Evolutionary conservation across 2,329 filamentous ascomycete species (phyloP).

Genomic region (Pestalotiopsis sp.): DNA sequence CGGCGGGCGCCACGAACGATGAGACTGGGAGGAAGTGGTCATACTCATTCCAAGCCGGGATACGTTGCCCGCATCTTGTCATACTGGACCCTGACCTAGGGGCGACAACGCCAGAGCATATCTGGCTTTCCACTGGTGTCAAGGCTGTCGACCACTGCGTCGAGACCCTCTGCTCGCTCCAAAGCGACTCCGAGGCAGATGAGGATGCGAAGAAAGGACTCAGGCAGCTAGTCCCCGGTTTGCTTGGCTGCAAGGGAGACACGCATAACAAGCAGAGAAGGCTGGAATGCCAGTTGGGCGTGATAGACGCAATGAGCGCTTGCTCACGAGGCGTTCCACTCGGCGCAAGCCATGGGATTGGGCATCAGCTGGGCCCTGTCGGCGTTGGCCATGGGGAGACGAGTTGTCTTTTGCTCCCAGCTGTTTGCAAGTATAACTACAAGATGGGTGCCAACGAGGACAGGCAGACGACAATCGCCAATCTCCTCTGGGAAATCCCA

Average conservation of each 20-base stretch:
- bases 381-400: slow-evolving; percentile 65
- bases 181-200: slow-evolving; percentile 23
- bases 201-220: slow-evolving; percentile 22
- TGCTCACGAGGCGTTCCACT: slow-evolving; percentile 43
- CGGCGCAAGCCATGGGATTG: slow-evolving; percentile 54
- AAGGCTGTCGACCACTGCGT: slow-evolving; percentile 36
- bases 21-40: slow-evolving; percentile 28
- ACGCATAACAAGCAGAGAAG: slow-evolving; percentile 43
- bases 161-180: slow-evolving; percentile 31
- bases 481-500: slow-evolving; percentile 42
- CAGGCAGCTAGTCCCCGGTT: slow-evolving; percentile 22
- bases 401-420: slow-evolving; percentile 56
- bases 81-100: slow-evolving; percentile 59
- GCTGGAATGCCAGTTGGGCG: slow-evolving; percentile 51
- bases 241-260: slow-evolving; percentile 25
- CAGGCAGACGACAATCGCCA: slow-evolving; percentile 41
- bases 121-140: slow-evolving; percentile 60
- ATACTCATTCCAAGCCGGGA: slow-evolving; percentile 30
- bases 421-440: slow-evolving; percentile 59
- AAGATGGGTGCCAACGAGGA: slow-evolving; percentile 38
- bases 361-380: slow-evolving; percentile 55
- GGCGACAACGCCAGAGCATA: slow-evolving; percentile 49
- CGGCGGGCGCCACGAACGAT: slow-evolving; percentile 33
- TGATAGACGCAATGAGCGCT: slow-evolving; percentile 54
- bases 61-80: slow-evolving; percentile 50